Percentiles rank a stretch among this genome's conserved stretches.
Evolutionary conservation across 768 basidiomycete species (phyloP).

Genomic region (Boletus sp.): DNA sequence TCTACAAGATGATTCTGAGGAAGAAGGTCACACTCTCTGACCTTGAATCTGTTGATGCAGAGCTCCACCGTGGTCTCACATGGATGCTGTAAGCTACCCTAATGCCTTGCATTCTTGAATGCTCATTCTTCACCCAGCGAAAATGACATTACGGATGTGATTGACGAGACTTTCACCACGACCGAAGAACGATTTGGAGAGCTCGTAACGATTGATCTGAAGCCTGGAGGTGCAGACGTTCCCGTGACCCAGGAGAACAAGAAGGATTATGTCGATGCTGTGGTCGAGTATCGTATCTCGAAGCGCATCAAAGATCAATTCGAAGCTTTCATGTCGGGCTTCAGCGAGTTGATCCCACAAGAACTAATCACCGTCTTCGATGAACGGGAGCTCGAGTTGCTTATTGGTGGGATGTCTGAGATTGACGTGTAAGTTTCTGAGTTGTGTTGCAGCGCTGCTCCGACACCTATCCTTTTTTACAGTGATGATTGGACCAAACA

Average conservation of each 20-base stretch:
- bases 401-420: conserved; percentile 99
- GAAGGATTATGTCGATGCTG: conserved; percentile 93
- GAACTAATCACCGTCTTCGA: conserved; percentile 98
- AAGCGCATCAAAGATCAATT: conserved; percentile 98
- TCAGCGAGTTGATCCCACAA: conserved; percentile 98
- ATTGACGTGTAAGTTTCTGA: conserved; percentile 82
- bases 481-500: conserved; percentile 99
- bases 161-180: conserved; percentile 97
- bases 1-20: conserved; percentile 99
- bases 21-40: conserved; percentile 95
- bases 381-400: conserved; percentile 92
- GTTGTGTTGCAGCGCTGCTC: background rate
- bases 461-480: background rate
- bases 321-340: conserved; percentile 99
- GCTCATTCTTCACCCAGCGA: conserved; percentile 53
- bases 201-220: conserved; percentile 95
- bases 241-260: conserved; percentile 97
- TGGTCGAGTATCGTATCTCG: conserved; percentile 97
- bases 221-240: conserved; percentile 80
- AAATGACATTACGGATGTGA: conserved; percentile 97
- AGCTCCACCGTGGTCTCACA: conserved; percentile 89
- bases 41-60: conserved; percentile 95
- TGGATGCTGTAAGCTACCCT: conserved; percentile 89
- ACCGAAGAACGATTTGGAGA: conserved; percentile 98
- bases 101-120: background rate